These are phyloP conservation scores for Psophocarpus tetragonolobus DNA, from an alignment of 306 rosid genomes.

Conservation along the genomic window DNA sequence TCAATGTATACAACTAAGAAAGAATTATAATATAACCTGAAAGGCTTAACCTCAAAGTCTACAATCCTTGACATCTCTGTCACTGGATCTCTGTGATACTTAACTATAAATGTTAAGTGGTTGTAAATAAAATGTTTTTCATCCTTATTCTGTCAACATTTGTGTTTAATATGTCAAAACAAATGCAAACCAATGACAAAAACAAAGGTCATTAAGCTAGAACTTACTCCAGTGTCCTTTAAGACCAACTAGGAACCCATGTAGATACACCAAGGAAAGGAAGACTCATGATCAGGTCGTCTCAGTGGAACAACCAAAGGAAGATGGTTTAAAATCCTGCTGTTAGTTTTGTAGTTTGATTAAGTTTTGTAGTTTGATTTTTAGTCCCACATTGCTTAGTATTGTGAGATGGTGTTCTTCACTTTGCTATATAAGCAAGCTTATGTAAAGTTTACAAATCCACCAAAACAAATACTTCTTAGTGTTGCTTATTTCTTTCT, in stretches of 20 bases:
- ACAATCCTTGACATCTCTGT: constrained; percentile 81
- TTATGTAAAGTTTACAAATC: too few relatives aligned
- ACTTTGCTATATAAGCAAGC: too few relatives aligned
- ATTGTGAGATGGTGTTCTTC: too few relatives aligned
- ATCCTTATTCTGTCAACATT: constrained; percentile 64
- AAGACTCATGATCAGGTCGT: constrained; percentile 71
- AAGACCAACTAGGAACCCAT: constrained; percentile 86
- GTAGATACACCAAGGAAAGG: constrained; percentile 72
- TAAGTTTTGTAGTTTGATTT: too few relatives aligned
- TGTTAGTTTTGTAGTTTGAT: too few relatives aligned
- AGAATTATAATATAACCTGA: constrained; percentile 53
- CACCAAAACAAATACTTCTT: too few relatives aligned
- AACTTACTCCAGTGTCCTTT: constrained; percentile 84
- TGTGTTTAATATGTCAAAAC: constrained; percentile 22
- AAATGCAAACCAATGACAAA: neutral
- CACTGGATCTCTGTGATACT: constrained; percentile 72
- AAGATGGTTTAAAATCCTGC: constrained; percentile 90
- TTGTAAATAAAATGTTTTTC: constrained; percentile 80
- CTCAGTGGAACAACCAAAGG: constrained; percentile 81
- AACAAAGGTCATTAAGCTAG: neutral
- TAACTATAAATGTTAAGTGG: constrained; percentile 73
- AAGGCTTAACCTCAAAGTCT: constrained; percentile 91
- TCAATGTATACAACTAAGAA: neutral
- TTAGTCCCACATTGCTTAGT: too few relatives aligned
- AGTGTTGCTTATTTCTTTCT: too few relatives aligned